Base-by-base conservation (phyloP, 768 basidiomycete genomes). In the Panus rudis region DNA sequence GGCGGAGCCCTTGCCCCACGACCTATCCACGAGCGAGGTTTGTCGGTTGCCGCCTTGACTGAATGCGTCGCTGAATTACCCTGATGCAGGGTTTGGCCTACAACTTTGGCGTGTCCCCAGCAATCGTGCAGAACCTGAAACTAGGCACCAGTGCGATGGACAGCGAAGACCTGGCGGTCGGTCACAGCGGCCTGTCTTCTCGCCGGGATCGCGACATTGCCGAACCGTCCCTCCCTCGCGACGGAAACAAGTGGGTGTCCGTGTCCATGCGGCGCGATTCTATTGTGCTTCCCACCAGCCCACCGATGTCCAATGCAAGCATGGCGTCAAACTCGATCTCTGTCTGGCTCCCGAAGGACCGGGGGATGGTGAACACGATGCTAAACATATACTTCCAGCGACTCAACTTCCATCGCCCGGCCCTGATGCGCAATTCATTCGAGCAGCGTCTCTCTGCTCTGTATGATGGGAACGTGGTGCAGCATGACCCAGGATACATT, bases 341-440 rank as follows among this genome's bases (percentile, higher is more conserved):
- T 4, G 62, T 84, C 39, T 88, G 79, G 79, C 65, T 92, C 14
- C 89, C 89, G 19, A 84, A 82, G 57, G 84, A 90, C 58, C 79
- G 83, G 40, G 67, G 69, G 6, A 79, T 81, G 68, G 76, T 80
- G 12, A 62, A 69, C 33, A 63, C 65, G 39, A 76, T 90, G 49
- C 69, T 84, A 45, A 72, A 82, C 11, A 72, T 77, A 39, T 92
- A 90, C 60, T 92, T 92, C 60, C 56, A 64, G 2, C 78, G 78
- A 39, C 84, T 92, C 59, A 89, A 91, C 50, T 58, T 75, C 50
- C 87, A 91, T 56, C 77, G 89, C 2, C 89, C 88, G 0, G 82
- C 89, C 39, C 87, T 81, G 57, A 61, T 72, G 22, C 79, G 79
- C 35, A 66, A 70, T 42, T 79, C 83, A 28, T 89, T 91, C 59